Evolutionary conservation across 2,329 filamentous ascomycete species (phyloP), one percentile per base, ranked within the genome.

Genomic region (Nemania diffusa): DNA sequence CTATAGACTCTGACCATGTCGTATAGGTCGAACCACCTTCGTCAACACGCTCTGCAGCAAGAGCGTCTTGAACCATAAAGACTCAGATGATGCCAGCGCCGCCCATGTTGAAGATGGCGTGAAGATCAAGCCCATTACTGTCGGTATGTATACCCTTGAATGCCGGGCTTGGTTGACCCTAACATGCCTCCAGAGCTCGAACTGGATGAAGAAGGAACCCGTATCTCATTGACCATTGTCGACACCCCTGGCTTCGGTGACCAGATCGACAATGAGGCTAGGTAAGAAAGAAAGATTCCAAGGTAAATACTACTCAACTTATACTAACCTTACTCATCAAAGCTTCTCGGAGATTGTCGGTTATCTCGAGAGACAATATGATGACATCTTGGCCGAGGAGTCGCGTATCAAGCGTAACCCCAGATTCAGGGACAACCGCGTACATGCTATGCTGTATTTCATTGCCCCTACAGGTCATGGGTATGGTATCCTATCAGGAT

Each of bases 381-480:
- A 99, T 83, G 94, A 98, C 81, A 98, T 99, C 87, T 89, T 99
- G 76, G 95, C 96, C 70, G 95, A 98, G 85, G 96, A 99, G 86
- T 98, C 96, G 77, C 93, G 96, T 86, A 99, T 99, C 88, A 99
- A 99, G 92, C 96, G 96, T 94, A 99, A 99, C 86, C 96, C 96
- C 76, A 91, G 96, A 78, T 99, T 99, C 91, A 91, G 96, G 79
- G 96, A 99, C 85, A 98, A 99, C 85, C 93, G 96, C 85, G 93
- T 99, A 56, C 96, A 99, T 79, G 96, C 94, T 74, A 90, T 99
- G 81, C 91, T 99, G 77, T 99, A 99, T 88, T 99, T 99, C 82
- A 98, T 99, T 86, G 97, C 96, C 73, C 96, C 96, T 55, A 99
- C 96, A 69, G 96, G 96, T 77, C 94, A 97, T 81, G 94, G 92